These are phyloP conservation scores for Malassezia brasiliensis DNA, from an alignment of 1,284 basidiomycete genomes.

Conservation along the genomic window DNA sequence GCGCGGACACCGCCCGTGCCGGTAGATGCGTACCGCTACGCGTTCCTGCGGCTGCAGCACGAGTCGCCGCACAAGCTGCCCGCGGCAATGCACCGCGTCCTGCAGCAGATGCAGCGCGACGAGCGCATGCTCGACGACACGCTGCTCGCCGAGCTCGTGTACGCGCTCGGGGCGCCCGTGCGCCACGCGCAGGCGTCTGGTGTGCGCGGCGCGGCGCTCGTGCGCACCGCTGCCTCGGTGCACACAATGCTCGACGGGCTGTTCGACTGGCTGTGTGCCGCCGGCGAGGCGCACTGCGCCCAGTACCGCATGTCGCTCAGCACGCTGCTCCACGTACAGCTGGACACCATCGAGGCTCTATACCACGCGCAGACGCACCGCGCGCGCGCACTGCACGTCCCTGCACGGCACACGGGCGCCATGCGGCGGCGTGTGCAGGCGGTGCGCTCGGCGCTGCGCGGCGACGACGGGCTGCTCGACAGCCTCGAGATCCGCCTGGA, in stretches of 20 bases:
- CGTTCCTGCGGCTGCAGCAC: slow-evolving; percentile 3
- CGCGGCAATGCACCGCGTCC: not conserved
- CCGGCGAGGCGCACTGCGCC: not conserved
- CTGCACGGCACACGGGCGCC: not conserved
- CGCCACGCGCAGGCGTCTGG: not conserved
- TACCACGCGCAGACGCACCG: not conserved
- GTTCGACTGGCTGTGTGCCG: slow-evolving; percentile 1
- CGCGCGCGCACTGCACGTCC: not conserved
- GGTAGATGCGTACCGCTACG: slow-evolving; percentile 4
- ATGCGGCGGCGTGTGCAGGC: not conserved
- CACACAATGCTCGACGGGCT: not conserved
- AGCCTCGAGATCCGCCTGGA: slow-evolving; percentile 3
- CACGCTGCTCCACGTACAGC: slow-evolving; percentile 6
- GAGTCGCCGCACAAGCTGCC: not conserved
- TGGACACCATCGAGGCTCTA: not conserved
- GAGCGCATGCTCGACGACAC: slow-evolving; percentile 5
- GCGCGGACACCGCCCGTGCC: not conserved
- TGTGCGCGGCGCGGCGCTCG: not conserved
- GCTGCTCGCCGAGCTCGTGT: slow-evolving; percentile 6
- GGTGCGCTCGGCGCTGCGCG: not conserved
- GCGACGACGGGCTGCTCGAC: not conserved
- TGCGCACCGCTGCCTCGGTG: not conserved
- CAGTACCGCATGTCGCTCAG: not conserved
- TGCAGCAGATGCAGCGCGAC: slow-evolving; percentile 8
- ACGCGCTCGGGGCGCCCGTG: slow-evolving; percentile 4